Evolutionary conservation across 164 flowering plant species (phyloP), one percentile per base, ranked within the genome.

Genomic region (Piper longum): DNA sequence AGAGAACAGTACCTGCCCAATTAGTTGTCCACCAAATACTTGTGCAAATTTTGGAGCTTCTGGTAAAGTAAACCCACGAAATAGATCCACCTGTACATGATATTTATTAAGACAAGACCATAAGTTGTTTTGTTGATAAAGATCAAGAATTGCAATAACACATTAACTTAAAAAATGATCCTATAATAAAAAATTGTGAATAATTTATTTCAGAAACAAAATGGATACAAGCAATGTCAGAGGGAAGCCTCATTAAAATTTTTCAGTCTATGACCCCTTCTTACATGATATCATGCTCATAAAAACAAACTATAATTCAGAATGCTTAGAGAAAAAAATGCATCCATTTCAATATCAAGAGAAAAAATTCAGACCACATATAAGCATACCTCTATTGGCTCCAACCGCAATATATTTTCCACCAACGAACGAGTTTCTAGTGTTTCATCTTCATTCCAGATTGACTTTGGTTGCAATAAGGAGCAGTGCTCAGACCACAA

Each of bases 21-120:
- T 66, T 26, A 91, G 74, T 65, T 95, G 99, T 68, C 99, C 97
- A 62, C 99, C 97, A 78, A 85, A 95, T 65, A 95, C 90, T 66
- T 85, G 87, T 26, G 80, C 88, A 75, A 87, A 88, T 62, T 62
- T 78, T 69, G 95, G 96, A 73, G 97, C 89, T 66, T 85, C 89
- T 39, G 91, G 87, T 75, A 85, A 75, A 26, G 97, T 95, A 64
- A 85, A 77, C 16, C 96, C 99, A 62, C 76, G 79, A 69, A 95
- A 95, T 61, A 87, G 71, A 70, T 95, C 80, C 56, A 82, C 95
- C 99, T 95, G 59, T 68, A 72, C 61, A 64, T 62, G 60, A 72
- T 48, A 13, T n/a, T 12, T 43, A 8, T 6, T 44, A 48, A 62
- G 44, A 62, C 54, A 62, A 62, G 54, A 56, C 8, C 17, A 16